These are phyloP conservation scores for Chrysoporthe puriensis DNA, from an alignment of 2,329 filamentous ascomycete genomes.

Conservation along the genomic window DNA sequence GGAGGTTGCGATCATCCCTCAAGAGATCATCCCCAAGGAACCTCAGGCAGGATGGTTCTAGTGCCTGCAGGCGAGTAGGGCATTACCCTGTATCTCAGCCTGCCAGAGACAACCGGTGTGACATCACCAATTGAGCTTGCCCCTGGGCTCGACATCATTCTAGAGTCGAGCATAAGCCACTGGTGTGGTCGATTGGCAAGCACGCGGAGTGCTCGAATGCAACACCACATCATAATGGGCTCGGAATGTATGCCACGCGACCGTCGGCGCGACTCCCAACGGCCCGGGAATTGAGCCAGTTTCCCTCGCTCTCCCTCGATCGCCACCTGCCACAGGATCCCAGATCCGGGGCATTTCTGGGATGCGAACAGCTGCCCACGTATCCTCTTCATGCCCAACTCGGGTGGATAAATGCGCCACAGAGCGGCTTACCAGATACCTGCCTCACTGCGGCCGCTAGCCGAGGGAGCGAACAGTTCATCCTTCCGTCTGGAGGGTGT, in stretches of 20 bases:
- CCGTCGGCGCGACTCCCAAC: slow-evolving; percentile 10
- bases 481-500: background rate
- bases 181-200: background rate
- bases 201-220: background rate
- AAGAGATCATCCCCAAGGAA: background rate
- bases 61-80: background rate
- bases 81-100: background rate
- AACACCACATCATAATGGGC: background rate
- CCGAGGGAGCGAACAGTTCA: slow-evolving; percentile 3
- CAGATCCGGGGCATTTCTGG: background rate
- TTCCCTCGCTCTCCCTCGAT: background rate
- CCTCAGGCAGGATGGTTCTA: background rate
- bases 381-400: background rate
- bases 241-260: slow-evolving; percentile 9
- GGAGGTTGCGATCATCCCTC: background rate
- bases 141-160: background rate
- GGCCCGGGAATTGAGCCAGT: background rate
- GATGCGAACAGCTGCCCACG: background rate
- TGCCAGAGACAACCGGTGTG: background rate
- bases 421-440: background rate
- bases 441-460: slow-evolving; percentile 5
- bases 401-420: background rate
- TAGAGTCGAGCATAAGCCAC: background rate
- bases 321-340: slow-evolving; percentile 1
- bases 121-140: background rate